phyloP scores from a whole-genome alignment of 768 basidiomycete species.

The Grammothele lineata region DNA sequence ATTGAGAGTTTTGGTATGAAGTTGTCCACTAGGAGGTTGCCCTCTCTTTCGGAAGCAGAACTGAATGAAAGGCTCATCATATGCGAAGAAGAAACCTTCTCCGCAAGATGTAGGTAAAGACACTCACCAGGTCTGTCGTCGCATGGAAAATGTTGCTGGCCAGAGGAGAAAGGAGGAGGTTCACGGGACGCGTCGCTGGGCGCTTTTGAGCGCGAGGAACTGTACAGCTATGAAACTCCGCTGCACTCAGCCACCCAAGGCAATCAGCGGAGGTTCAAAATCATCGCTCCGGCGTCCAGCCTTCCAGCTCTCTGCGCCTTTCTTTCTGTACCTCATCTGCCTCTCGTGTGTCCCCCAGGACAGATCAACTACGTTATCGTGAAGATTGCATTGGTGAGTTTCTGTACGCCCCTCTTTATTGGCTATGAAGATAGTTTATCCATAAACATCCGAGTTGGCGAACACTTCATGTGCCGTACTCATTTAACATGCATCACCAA shows the following conservation, averaged over 20 bases:
- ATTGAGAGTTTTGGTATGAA: slow-evolving; percentile 51
- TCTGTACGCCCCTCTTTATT: too few relatives aligned
- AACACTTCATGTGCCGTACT: slow-evolving; percentile 65
- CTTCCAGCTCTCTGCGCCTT: too few relatives aligned
- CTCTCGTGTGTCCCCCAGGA: too few relatives aligned
- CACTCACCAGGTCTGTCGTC: slow-evolving; percentile 22
- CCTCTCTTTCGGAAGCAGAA: slow-evolving; percentile 79
- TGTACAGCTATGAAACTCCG: slow-evolving; percentile 43
- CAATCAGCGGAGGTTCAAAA: background rate
- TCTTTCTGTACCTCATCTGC: too few relatives aligned
- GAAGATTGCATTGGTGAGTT: too few relatives aligned
- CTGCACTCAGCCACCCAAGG: slow-evolving; percentile 3
- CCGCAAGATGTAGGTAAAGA: slow-evolving; percentile 1
- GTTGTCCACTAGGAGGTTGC: slow-evolving; percentile 74
- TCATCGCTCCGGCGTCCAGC: too few relatives aligned
- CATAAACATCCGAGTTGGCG: slow-evolving; percentile 66
- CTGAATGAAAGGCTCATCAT: slow-evolving; percentile 53
- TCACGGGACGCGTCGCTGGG: too few relatives aligned
- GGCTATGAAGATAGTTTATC: slow-evolving; percentile 60
- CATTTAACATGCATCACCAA: slow-evolving; percentile 70
- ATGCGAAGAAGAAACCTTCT: slow-evolving; percentile 18
- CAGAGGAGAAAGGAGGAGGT: background rate
- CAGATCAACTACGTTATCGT: too few relatives aligned
- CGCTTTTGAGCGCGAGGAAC: slow-evolving; percentile 24
- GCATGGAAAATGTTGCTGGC: too few relatives aligned